Evolutionary conservation across 176 grass and related monocot genomes (phyloP).

Genomic region (Tillandsia leiboldiana): DNA sequence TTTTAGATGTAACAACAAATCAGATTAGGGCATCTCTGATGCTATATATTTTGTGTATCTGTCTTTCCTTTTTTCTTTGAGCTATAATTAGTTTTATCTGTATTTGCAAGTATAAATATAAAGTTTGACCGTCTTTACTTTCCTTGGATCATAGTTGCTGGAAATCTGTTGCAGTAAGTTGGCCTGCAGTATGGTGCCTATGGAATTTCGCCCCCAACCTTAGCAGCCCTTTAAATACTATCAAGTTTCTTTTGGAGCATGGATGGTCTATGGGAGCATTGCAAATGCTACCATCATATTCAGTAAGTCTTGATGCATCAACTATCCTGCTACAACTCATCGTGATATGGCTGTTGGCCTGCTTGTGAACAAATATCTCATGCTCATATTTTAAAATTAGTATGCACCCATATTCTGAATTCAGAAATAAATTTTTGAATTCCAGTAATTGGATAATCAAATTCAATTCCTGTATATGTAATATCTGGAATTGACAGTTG

Average conservation of each 20-base stretch:
- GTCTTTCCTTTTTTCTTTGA: background rate
- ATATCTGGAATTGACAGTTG: too few relatives aligned
- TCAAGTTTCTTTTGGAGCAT: background rate
- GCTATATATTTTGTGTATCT: background rate
- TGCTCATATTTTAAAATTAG: background rate
- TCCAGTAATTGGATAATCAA: too few relatives aligned
- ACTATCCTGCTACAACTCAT: background rate
- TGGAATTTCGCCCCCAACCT: background rate
- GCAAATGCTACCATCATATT: background rate
- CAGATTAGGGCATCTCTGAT: background rate
- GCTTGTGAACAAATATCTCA: background rate
- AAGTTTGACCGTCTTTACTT: background rate
- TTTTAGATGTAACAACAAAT: background rate
- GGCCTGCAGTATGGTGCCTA: background rate
- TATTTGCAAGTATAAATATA: background rate
- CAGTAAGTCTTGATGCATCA: background rate
- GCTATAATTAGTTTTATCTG: too few relatives aligned
- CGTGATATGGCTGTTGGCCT: background rate
- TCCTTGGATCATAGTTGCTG: background rate
- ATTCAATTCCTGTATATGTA: too few relatives aligned
- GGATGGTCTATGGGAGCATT: slow-evolving; percentile 2
- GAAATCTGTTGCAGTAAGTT: background rate
- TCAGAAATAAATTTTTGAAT: too few relatives aligned
- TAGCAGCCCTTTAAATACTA: background rate
- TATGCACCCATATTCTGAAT: too few relatives aligned